These are phyloP conservation scores for Raffaelea ambrosiae DNA, from an alignment of 2,329 filamentous ascomycete species.

Conservation along the genomic window DNA sequence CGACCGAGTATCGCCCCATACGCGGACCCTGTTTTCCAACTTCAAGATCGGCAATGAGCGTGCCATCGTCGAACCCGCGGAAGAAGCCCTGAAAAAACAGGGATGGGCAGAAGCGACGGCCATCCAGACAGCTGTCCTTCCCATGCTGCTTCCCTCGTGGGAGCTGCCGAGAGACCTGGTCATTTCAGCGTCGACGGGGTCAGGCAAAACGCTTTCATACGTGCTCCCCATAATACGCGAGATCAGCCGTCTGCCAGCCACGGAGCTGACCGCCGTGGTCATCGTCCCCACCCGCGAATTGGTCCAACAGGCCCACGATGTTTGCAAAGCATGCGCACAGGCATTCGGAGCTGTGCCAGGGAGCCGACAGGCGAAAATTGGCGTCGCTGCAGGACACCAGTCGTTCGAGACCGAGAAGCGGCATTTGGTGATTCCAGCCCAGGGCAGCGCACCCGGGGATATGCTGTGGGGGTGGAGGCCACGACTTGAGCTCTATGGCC, in stretches of 20 bases:
- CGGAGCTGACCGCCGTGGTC: conserved; percentile 67
- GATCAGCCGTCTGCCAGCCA: conserved; percentile 43
- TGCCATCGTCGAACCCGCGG: conserved; percentile 51
- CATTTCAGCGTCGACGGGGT: conserved; percentile 88
- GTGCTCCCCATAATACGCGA: conserved; percentile 76
- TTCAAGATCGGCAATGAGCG: conserved; percentile 30
- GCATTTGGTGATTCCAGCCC: conserved; percentile 33
- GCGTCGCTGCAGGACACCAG: conserved; percentile 74
- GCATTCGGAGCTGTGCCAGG: conserved; percentile 42
- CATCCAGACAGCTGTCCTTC: conserved; percentile 72
- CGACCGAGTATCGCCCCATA: conserved; percentile 55
- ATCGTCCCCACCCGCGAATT: conserved; percentile 88
- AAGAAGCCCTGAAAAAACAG: conserved; percentile 56
- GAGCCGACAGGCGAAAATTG: conserved; percentile 64
- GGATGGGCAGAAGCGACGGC: conserved; percentile 66
- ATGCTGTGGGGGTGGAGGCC: no score
- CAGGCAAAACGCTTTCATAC: conserved; percentile 91
- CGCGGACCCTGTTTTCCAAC: conserved; percentile 47
- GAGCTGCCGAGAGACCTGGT: conserved; percentile 66
- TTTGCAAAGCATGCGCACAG: conserved; percentile 64
- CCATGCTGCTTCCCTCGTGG: conserved; percentile 62
- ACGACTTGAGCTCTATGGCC: no score
- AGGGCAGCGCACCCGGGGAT: no score
- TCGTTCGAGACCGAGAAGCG: conserved; percentile 58
- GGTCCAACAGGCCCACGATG: conserved; percentile 74